Evolutionary conservation across 2,329 filamentous ascomycete species (phyloP).

Genomic region (Neoscytalidium dimidiatum): DNA sequence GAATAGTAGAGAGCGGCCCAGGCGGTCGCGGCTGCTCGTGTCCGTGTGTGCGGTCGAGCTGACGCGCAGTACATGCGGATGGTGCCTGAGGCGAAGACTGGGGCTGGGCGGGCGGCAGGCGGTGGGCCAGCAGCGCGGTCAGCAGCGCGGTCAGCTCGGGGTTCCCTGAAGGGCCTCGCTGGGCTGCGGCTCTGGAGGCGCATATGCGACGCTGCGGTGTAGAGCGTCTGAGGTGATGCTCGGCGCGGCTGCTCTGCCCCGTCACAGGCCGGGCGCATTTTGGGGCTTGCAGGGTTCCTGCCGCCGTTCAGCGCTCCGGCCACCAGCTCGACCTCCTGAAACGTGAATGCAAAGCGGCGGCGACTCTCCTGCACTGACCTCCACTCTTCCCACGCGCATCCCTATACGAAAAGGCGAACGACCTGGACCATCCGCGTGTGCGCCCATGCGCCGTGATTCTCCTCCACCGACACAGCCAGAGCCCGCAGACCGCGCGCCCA

Average conservation of each 20-base stretch:
- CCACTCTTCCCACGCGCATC: conserved; percentile 10
- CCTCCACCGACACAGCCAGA: neutral
- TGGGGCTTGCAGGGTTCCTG: conserved; percentile 1
- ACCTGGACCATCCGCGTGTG: conserved; percentile 2
- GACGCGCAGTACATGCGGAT: neutral
- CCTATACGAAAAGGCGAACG: conserved; percentile 17
- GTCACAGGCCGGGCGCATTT: conserved; percentile 1
- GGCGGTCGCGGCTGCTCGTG: conserved; percentile 6
- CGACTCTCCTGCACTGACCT: conserved; percentile 15
- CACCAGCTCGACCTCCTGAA: conserved; percentile 15
- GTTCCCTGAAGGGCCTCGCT: too few species aligned
- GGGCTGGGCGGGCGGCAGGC: neutral
- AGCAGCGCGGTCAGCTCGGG: neutral
- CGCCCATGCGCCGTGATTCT: conserved; percentile 10
- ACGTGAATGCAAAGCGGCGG: conserved; percentile 15
- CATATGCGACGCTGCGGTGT: neutral
- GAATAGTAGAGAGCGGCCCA: conserved; percentile 3
- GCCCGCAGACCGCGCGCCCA: conserved; percentile 6
- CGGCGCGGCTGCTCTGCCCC: neutral
- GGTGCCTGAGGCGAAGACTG: neutral
- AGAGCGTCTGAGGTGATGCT: neutral
- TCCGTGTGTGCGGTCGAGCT: conserved; percentile 7
- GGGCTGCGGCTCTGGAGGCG: neutral
- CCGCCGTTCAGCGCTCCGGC: neutral
- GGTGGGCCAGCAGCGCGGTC: neutral